Conservation (phyloP, 495 filamentous ascomycete genomes). For the Rhypophila decipiens region DNA sequence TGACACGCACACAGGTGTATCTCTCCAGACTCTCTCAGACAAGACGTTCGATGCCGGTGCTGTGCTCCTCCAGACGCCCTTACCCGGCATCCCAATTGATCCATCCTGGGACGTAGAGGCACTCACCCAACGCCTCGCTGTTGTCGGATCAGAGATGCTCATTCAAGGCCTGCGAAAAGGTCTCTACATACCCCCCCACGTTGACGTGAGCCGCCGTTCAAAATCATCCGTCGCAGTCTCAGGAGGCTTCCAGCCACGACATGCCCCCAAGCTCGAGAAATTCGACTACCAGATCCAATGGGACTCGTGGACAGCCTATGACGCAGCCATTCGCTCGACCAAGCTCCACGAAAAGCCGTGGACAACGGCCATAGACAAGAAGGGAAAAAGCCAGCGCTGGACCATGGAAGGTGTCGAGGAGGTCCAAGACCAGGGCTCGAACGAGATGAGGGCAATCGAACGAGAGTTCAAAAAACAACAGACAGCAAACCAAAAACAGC, state of each 20-base stretch:
- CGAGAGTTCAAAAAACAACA: too few species aligned
- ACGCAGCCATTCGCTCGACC: slow-evolving; percentile 1
- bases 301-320: slow-evolving; percentile 6
- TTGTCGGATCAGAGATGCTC: slow-evolving; percentile 54
- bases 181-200: slow-evolving; percentile 59
- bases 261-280: slow-evolving; percentile 36
- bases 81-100: slow-evolving; percentile 24
- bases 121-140: slow-evolving; percentile 35
- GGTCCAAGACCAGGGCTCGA: neutral
- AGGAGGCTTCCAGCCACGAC: neutral
- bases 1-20: slow-evolving; percentile 57
- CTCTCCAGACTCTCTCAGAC: slow-evolving; percentile 77
- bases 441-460: neutral
- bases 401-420: slow-evolving; percentile 16
- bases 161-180: slow-evolving; percentile 50
- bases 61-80: slow-evolving; percentile 57
- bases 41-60: slow-evolving; percentile 68
- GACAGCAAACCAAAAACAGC: too few species aligned
- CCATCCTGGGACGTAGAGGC: neutral
- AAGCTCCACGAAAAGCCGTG: slow-evolving; percentile 17
- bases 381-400: slow-evolving; percentile 7
- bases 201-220: slow-evolving; percentile 17
- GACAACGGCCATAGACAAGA: slow-evolving; percentile 7
- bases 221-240: neutral
- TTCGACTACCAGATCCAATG: slow-evolving; percentile 26